Conservation (phyloP, 2,329 filamentous ascomycete genomes). For the Arthrobotrys entomopaga region DNA sequence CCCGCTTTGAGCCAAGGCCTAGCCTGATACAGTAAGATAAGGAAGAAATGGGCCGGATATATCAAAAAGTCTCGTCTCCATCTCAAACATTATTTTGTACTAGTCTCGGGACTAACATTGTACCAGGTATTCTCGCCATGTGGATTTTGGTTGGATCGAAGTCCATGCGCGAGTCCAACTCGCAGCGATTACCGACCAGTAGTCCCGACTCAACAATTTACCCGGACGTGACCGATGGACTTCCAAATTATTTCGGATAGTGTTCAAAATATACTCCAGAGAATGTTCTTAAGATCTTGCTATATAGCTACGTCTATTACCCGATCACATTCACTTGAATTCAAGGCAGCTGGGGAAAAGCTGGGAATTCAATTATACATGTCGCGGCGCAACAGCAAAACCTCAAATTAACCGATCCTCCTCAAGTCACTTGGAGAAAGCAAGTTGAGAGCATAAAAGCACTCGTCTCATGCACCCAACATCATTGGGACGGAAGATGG, state of each 20-base stretch:
- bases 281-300: too few species aligned
- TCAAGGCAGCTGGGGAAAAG: background rate
- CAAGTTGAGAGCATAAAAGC: slow-evolving; percentile 15
- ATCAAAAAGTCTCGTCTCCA: slow-evolving; percentile 11
- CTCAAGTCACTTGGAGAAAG: slow-evolving; percentile 9
- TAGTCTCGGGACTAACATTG: too few species aligned
- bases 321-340: too few species aligned
- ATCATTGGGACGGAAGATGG: slow-evolving; percentile 2
- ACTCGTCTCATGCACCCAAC: slow-evolving; percentile 11
- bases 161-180: too few species aligned
- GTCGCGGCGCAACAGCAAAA: slow-evolving; percentile 40
- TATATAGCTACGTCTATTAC: too few species aligned
- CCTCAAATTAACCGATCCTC: slow-evolving; percentile 1
- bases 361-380: slow-evolving; percentile 11
- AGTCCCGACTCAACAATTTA: too few species aligned
- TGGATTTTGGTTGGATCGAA: too few species aligned
- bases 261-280: too few species aligned
- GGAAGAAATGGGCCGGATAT: background rate
- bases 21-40: slow-evolving; percentile 24
- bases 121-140: too few species aligned
- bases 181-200: too few species aligned
- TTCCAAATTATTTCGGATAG: too few species aligned
- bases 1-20: slow-evolving; percentile 33
- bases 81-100: background rate
- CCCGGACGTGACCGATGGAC: too few species aligned